A percentile compares a stretch with the other conserved stretches of the same genome.
These are phyloP conservation scores for Metschnikowia noctiluminum DNA, from an alignment of 805 yeast genomes.

Conservation along the genomic window DNA sequence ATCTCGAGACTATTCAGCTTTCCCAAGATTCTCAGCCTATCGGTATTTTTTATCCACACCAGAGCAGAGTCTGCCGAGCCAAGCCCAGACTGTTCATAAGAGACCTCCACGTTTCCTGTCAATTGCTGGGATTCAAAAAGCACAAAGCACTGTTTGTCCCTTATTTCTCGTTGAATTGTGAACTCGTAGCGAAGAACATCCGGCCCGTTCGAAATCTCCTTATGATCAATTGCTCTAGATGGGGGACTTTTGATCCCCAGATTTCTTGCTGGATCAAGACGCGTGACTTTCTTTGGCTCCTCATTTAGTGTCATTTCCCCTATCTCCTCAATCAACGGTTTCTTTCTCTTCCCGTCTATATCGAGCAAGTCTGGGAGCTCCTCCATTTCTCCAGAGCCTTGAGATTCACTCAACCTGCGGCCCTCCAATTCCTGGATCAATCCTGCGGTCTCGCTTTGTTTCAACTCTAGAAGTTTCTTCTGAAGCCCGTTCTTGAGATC, in stretches of 20 bases:
- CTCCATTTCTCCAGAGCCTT: slow-evolving; percentile 11
- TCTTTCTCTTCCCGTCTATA: slow-evolving; percentile 22
- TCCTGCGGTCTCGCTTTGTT: slow-evolving; percentile 41
- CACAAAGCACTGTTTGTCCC: slow-evolving; percentile 6
- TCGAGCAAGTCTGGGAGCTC: slow-evolving; percentile 30
- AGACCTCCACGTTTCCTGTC: slow-evolving; percentile 10
- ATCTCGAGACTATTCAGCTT: slow-evolving; percentile 6
- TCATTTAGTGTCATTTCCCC: slow-evolving; percentile 24
- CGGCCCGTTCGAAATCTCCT: neutral
- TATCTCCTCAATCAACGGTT: slow-evolving; percentile 57
- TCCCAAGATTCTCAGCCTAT: slow-evolving; percentile 4
- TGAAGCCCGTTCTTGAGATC: slow-evolving; percentile 43
- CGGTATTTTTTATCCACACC: neutral
- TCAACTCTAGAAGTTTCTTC: slow-evolving; percentile 30
- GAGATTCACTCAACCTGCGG: slow-evolving; percentile 8
- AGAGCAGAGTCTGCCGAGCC: neutral
- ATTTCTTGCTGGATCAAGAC: neutral
- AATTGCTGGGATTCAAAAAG: slow-evolving; percentile 18
- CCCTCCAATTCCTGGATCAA: slow-evolving; percentile 38
- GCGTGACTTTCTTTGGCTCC: neutral
- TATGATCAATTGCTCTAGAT: neutral
- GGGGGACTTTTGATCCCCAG: neutral
- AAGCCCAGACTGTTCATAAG: slow-evolving; percentile 2
- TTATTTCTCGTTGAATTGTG: slow-evolving; percentile 4
- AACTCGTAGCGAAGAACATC: slow-evolving; percentile 7